phyloP scores from a whole-genome alignment of 441 rosid species.

The Manihot esculenta region DNA sequence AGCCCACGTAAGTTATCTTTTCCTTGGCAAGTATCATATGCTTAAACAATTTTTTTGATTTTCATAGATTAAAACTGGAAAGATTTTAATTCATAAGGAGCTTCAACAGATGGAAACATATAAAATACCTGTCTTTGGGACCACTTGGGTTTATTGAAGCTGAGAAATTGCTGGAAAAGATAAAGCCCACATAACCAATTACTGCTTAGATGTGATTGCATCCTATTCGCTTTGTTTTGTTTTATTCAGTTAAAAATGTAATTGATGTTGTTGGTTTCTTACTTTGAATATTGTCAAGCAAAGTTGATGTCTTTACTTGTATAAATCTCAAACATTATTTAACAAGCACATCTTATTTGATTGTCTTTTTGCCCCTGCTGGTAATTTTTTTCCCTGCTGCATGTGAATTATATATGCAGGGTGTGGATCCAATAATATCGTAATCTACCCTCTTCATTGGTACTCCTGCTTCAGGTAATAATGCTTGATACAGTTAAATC shows the following conservation, averaged over 20 bases:
- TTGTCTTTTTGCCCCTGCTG: background rate
- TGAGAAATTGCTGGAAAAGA: conserved; percentile 63
- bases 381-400: conserved; percentile 2
- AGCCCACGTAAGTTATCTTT: conserved; percentile 50
- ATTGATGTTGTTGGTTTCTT: conserved; percentile 3
- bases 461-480: conserved; percentile 15
- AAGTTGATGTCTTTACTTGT: background rate
- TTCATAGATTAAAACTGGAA: conserved; percentile 14
- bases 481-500: too few species aligned
- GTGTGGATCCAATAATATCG: background rate
- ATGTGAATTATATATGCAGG: conserved; percentile 16
- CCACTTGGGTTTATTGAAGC: conserved; percentile 74
- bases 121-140: conserved; percentile 69
- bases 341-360: background rate
- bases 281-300: conserved; percentile 6
- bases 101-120: conserved; percentile 67
- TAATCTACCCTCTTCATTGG: conserved; percentile 7
- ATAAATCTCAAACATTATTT: conserved; percentile 5
- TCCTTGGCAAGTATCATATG: conserved; percentile 6
- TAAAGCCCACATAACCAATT: conserved; percentile 45
- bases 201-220: conserved; percentile 34
- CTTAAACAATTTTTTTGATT: conserved; percentile 12
- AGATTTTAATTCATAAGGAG: conserved; percentile 23
- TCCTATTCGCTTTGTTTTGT: background rate
- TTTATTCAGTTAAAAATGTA: conserved; percentile 18